Evolutionary conservation across 228 moss, liverwort and hornwort species (phyloP).

Genomic region (Sphagnum fallax): DNA sequence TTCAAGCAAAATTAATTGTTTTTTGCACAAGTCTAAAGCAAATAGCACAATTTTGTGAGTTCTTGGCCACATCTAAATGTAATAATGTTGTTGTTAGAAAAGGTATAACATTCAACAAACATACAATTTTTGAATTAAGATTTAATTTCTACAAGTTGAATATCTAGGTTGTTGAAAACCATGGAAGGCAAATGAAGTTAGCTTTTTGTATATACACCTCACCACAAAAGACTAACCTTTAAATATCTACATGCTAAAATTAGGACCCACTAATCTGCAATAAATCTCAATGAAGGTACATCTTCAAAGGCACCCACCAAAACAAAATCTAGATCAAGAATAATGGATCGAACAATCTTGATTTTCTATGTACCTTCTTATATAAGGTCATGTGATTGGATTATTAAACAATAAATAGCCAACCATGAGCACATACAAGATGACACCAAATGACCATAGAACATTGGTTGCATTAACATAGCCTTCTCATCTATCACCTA

Average conservation of each 20-base stretch:
- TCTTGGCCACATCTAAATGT: too few relatives aligned
- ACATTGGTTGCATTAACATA: background rate
- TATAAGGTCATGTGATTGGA: constrained; percentile 44
- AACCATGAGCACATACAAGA: background rate
- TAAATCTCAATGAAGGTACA: too few relatives aligned
- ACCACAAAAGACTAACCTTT: too few relatives aligned
- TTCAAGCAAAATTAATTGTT: too few relatives aligned
- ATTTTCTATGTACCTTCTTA: constrained; percentile 20
- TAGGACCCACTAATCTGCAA: too few relatives aligned
- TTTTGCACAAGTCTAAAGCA: too few relatives aligned
- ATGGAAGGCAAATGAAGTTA: constrained; percentile 77
- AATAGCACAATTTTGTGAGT: too few relatives aligned
- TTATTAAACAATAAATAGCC: background rate
- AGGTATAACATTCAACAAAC: constrained; percentile 1
- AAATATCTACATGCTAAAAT: too few relatives aligned
- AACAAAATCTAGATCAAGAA: too few relatives aligned
- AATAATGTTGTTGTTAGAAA: too few relatives aligned
- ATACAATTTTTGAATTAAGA: constrained; percentile 79
- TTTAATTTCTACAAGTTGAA: constrained; percentile 85
- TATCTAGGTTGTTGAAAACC: constrained; percentile 78
- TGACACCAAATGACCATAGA: background rate
- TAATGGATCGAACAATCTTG: too few relatives aligned
- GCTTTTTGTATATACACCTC: constrained; percentile 73
- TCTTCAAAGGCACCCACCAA: too few relatives aligned
- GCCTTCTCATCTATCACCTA: background rate